Conservation (phyloP, 2,329 filamentous ascomycete species). For the Epicoccum sorghinum region DNA sequence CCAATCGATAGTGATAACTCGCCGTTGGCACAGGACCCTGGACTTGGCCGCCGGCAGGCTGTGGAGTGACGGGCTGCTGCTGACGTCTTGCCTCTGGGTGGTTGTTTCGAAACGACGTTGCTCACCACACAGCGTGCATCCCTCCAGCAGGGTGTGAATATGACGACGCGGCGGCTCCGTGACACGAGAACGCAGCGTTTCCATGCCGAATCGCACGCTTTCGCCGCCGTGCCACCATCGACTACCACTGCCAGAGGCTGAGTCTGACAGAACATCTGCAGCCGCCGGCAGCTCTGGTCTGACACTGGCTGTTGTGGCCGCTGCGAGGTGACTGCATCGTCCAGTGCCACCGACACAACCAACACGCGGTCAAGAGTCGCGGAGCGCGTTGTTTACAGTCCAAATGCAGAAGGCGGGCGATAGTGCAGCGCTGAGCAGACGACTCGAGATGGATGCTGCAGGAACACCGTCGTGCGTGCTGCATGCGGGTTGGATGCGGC, state of each 20-base stretch:
- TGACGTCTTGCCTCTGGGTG: conserved; percentile 35
- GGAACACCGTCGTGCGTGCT: conserved; percentile 37
- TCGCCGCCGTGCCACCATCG: conserved; percentile 38
- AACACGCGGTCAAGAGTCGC: conserved; percentile 8
- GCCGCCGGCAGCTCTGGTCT: conserved; percentile 21
- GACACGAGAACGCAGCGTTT: conserved; percentile 27
- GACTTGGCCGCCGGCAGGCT: conserved; percentile 27
- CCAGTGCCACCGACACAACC: conserved; percentile 16
- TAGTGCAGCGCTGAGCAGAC: conserved; percentile 23
- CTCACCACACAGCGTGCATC: conserved; percentile 32
- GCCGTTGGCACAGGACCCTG: conserved; percentile 37
- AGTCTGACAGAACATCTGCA: conserved; percentile 20
- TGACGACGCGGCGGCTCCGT: conserved; percentile 33
- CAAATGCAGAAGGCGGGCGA: conserved; percentile 18
- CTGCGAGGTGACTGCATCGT: conserved; percentile 24
- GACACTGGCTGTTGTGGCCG: conserved; percentile 8
- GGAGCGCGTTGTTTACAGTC: conserved; percentile 22
- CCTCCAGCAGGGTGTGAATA: conserved; percentile 25
- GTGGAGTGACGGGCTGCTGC: conserved; percentile 27
- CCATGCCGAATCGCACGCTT: conserved; percentile 30
- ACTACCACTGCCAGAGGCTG: conserved; percentile 23
- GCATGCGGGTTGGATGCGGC: conserved; percentile 17
- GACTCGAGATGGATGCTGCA: conserved; percentile 27
- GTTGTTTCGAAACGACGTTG: conserved; percentile 44
- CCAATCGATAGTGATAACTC: conserved; percentile 50